Evolutionary conservation across 208 protist species (phyloP).

Genomic region (Strigomonas culicis): DNA sequence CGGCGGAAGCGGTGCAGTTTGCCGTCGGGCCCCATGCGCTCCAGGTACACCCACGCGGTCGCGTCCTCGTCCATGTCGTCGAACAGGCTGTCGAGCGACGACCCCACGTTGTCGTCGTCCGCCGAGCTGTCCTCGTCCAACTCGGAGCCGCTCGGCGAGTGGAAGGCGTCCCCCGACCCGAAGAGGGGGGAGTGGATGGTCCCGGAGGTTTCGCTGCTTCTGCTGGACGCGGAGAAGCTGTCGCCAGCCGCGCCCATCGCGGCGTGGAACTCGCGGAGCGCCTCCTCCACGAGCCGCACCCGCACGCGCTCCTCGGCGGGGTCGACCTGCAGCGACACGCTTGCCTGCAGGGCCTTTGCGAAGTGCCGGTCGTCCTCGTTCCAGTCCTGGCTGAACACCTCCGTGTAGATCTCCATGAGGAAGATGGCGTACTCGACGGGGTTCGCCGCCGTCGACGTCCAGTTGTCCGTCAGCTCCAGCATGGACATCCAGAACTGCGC

Average conservation of each 20-base stretch:
- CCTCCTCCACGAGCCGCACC: conserved; percentile 23
- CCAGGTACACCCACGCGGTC: conserved; percentile 33
- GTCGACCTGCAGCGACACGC: conserved; percentile 15
- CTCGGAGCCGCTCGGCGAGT: background rate
- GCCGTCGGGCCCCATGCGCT: conserved; percentile 30
- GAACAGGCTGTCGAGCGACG: conserved; percentile 15
- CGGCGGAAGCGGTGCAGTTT: conserved; percentile 11
- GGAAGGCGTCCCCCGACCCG: background rate
- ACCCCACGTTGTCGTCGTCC: background rate
- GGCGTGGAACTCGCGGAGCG: conserved; percentile 39
- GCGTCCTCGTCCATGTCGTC: background rate
- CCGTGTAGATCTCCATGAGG: conserved; percentile 75
- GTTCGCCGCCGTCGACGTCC: conserved; percentile 67
- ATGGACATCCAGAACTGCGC: conserved; percentile 84
- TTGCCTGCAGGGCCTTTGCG: conserved; percentile 25
- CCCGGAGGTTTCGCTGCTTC: background rate
- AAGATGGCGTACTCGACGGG: conserved; percentile 69
- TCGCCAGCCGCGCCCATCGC: conserved; percentile 36
- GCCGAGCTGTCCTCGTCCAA: background rate
- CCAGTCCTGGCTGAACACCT: conserved; percentile 81
- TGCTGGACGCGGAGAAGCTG: conserved; percentile 2
- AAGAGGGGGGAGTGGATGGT: background rate
- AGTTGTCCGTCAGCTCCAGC: conserved; percentile 86
- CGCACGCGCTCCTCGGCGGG: conserved; percentile 15
- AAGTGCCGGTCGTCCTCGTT: conserved; percentile 57